A percentile compares a stretch with the other conserved stretches of the same genome.
These are phyloP conservation scores for Bullera alba DNA, from an alignment of 768 basidiomycete species.

Conservation along the genomic window DNA sequence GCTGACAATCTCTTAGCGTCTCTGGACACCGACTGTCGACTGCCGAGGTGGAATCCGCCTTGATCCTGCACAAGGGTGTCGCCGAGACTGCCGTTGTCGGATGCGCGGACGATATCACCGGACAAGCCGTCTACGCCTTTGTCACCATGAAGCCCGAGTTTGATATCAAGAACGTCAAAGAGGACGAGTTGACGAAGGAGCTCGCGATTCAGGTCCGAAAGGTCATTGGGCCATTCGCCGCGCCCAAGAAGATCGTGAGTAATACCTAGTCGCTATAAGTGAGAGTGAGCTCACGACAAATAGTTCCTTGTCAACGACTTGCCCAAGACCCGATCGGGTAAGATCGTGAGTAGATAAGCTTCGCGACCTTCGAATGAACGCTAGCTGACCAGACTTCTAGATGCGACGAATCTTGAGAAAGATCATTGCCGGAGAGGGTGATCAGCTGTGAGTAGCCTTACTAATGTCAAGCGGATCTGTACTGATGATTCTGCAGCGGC, in stretches of 20 bases:
- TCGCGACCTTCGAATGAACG: too few relatives aligned
- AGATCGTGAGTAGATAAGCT: conserved; percentile 52
- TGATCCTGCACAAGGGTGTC: conserved; percentile 89
- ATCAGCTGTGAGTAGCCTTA: conserved; percentile 55
- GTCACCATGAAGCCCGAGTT: conserved; percentile 95
- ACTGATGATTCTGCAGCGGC: conserved; percentile 50
- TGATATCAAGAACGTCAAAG: conserved; percentile 62
- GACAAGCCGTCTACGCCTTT: conserved; percentile 76
- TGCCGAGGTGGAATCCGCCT: conserved; percentile 93
- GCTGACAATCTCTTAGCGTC: conserved; percentile 48
- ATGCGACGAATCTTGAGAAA: conserved; percentile 96
- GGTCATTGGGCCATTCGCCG: conserved; percentile 94
- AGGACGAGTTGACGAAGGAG: conserved; percentile 70
- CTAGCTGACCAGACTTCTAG: not conserved
- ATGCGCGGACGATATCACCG: conserved; percentile 44
- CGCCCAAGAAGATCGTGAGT: conserved; percentile 85
- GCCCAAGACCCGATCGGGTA: conserved; percentile 91
- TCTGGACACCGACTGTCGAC: conserved; percentile 95
- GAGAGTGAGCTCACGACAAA: not conserved
- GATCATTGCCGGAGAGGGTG: conserved; percentile 76
- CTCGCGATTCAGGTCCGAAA: conserved; percentile 91
- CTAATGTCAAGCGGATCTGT: not conserved
- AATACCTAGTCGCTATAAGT: too few relatives aligned
- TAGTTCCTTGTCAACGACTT: conserved; percentile 54
- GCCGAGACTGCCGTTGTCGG: conserved; percentile 75